A percentile compares a stretch with the other conserved stretches of the same genome.
phyloP scores from a whole-genome alignment of 192 early-diverging fungal genomes.

The Coemansia sp. region DNA sequence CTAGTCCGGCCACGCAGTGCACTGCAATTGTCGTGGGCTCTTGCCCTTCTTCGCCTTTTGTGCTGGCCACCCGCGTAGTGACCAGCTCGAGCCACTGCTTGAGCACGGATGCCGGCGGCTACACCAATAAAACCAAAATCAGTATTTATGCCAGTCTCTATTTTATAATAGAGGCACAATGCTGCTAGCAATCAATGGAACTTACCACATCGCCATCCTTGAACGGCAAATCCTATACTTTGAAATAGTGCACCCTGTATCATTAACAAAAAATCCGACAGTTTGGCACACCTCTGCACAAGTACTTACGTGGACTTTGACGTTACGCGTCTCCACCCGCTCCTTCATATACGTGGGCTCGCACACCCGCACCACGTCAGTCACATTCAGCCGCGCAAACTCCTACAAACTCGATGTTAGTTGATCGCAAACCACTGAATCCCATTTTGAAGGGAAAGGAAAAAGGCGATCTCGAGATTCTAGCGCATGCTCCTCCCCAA shows the following conservation, averaged over 20 bases:
- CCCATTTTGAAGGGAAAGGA: background rate
- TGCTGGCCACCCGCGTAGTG: constrained; percentile 53
- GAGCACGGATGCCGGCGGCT: constrained; percentile 54
- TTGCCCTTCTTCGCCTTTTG: background rate
- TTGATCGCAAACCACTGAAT: background rate
- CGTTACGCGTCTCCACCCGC: constrained; percentile 59
- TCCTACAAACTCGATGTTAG: constrained; percentile 43
- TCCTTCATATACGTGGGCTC: constrained; percentile 79
- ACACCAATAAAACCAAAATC: constrained; percentile 4
- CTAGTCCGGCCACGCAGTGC: constrained; percentile 94
- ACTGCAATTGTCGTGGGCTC: constrained; percentile 74
- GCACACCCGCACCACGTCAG: constrained; percentile 87
- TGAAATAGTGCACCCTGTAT: background rate
- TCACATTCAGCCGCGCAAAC: constrained; percentile 70
- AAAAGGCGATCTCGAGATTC: background rate
- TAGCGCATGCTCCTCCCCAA: background rate
- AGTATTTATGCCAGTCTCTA: no score
- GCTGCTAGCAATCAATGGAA: background rate
- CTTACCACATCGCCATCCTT: constrained; percentile 77
- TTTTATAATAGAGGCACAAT: no score
- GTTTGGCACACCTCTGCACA: background rate
- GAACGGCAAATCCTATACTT: constrained; percentile 73
- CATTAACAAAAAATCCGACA: background rate
- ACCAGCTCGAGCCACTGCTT: constrained; percentile 68
- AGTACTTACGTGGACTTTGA: constrained; percentile 66